Conservation (phyloP, 169 alveolate species). For the Neospora caninum region DNA sequence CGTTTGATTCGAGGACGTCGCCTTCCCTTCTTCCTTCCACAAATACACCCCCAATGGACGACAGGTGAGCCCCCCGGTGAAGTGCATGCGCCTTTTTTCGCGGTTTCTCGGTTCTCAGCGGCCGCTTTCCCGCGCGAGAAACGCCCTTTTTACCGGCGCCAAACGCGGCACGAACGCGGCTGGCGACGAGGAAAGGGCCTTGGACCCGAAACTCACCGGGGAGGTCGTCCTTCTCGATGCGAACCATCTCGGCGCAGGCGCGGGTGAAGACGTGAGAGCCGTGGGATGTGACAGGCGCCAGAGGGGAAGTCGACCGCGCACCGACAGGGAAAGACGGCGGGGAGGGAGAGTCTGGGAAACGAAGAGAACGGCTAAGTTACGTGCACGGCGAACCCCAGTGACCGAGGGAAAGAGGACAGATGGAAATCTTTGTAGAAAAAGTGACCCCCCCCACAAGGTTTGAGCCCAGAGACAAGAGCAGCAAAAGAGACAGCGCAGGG, state of each 20-base stretch:
- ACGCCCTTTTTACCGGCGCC: too few species aligned
- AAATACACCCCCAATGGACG: too few species aligned
- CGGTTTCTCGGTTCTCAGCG: too few species aligned
- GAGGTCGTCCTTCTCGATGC: slow-evolving; percentile 61
- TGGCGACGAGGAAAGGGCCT: not conserved
- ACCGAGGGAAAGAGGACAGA: not conserved
- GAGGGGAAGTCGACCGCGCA: not conserved
- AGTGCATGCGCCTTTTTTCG: too few species aligned
- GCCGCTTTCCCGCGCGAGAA: too few species aligned
- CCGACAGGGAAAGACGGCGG: not conserved
- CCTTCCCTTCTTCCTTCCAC: too few species aligned
- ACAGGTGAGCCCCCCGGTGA: too few species aligned
- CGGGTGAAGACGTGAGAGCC: not conserved
- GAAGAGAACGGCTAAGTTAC: not conserved
- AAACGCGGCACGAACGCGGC: too few species aligned
- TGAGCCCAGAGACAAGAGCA: not conserved
- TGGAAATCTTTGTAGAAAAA: too few species aligned
- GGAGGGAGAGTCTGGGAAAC: not conserved
- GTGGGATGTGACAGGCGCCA: not conserved
- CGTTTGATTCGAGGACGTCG: too few species aligned
- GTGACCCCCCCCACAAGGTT: not conserved
- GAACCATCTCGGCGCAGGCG: slow-evolving; percentile 47
- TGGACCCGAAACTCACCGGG: not conserved
- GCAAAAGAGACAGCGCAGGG: not conserved
- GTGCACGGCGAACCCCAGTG: not conserved